These are phyloP conservation scores for Colletotrichum somersetense DNA, from an alignment of 2,329 filamentous ascomycete genomes.

Conservation along the genomic window DNA sequence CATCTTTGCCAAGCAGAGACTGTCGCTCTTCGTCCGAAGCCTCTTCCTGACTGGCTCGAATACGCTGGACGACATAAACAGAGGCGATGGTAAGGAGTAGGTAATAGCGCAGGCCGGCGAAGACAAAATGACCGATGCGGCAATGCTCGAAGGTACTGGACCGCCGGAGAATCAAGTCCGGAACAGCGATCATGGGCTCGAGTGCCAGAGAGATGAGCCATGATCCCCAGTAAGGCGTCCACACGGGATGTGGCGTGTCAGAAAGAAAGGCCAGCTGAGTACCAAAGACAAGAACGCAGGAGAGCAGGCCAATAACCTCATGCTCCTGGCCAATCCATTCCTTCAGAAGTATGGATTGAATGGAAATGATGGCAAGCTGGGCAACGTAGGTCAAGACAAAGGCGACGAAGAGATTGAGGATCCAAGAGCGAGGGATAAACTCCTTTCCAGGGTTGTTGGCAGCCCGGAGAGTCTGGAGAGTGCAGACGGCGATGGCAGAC, in stretches of 20 bases:
- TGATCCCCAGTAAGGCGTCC: slow-evolving; percentile 74
- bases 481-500: slow-evolving; percentile 64
- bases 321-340: slow-evolving; percentile 61
- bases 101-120: slow-evolving; percentile 37
- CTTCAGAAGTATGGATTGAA: slow-evolving; percentile 51
- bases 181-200: slow-evolving; percentile 62
- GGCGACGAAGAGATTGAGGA: slow-evolving; percentile 59
- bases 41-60: slow-evolving; percentile 42
- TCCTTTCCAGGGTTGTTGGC: slow-evolving; percentile 50
- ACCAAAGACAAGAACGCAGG: slow-evolving; percentile 74
- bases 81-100: slow-evolving; percentile 34
- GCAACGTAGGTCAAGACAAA: slow-evolving; percentile 61
- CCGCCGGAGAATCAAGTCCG: slow-evolving; percentile 44
- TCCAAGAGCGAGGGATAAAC: slow-evolving; percentile 55
- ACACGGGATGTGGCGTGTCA: slow-evolving; percentile 64
- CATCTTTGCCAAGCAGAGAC: slow-evolving; percentile 61
- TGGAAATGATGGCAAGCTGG: slow-evolving; percentile 59
- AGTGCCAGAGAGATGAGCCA: slow-evolving; percentile 70
- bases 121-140: slow-evolving; percentile 35
- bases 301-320: slow-evolving; percentile 68
- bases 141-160: slow-evolving; percentile 45
- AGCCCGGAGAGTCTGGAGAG: slow-evolving; percentile 61
- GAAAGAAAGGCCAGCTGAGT: slow-evolving; percentile 68
- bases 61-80: slow-evolving; percentile 37
- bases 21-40: slow-evolving; percentile 69